A percentile compares a stretch with the other conserved stretches of the same genome.
These are phyloP conservation scores for Parathielavia appendiculata DNA, from an alignment of 495 filamentous ascomycete species.

Conservation along the genomic window DNA sequence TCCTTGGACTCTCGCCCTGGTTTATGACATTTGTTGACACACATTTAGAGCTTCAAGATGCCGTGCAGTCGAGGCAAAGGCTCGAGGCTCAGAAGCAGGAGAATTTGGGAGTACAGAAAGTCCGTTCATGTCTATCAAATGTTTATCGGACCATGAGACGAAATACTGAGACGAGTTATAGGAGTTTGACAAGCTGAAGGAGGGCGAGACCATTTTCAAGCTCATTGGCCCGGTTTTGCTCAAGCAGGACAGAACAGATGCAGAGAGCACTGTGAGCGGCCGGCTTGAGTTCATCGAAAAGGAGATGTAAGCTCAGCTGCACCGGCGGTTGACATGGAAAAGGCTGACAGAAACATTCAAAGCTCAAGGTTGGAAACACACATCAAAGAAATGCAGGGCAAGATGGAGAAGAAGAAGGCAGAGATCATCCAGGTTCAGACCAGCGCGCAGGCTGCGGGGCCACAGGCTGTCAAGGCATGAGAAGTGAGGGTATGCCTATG, in stretches of 20 bases:
- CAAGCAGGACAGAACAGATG: slow-evolving; percentile 89
- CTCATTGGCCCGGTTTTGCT: slow-evolving; percentile 86
- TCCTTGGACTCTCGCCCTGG: background rate
- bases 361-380: slow-evolving; percentile 79
- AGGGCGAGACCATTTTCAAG: slow-evolving; percentile 88
- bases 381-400: slow-evolving; percentile 72
- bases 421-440: slow-evolving; percentile 47
- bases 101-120: slow-evolving; percentile 81
- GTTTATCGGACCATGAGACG: background rate
- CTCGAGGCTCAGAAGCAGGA: slow-evolving; percentile 93
- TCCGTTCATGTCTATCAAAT: slow-evolving; percentile 29
- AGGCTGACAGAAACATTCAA: background rate
- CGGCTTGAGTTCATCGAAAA: slow-evolving; percentile 87
- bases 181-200: slow-evolving; percentile 76
- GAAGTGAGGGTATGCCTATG: background rate
- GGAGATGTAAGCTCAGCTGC: slow-evolving; percentile 63
- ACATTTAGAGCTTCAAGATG: slow-evolving; percentile 63
- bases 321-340: background rate
- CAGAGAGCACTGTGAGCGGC: slow-evolving; percentile 80
- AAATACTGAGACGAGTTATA: slow-evolving; percentile 26
- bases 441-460: slow-evolving; percentile 35
- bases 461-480: slow-evolving; percentile 25
- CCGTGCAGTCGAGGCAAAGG: slow-evolving; percentile 78
- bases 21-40: slow-evolving; percentile 3
- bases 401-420: slow-evolving; percentile 70